These are phyloP conservation scores for Allomyces macrogynus DNA, from an alignment of 192 early-diverging fungal genomes.

Conservation along the genomic window DNA sequence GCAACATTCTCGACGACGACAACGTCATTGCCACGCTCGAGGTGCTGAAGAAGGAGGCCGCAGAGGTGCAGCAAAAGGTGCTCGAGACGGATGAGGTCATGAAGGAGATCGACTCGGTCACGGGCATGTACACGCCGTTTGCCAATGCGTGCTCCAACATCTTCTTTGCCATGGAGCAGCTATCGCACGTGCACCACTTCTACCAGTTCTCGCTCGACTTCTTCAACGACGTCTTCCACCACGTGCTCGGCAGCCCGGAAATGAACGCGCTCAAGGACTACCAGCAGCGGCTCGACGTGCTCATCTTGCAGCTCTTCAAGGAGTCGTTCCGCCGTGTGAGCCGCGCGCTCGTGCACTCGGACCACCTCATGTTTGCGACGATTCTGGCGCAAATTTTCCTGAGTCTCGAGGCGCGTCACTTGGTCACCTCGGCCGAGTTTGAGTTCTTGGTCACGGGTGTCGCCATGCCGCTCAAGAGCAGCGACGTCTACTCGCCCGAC, in stretches of 20 bases:
- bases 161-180: conserved; percentile 94
- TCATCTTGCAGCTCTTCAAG: conserved; percentile 65
- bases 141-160: conserved; percentile 78
- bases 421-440: conserved; percentile 26
- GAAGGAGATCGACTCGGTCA: conserved; percentile 87
- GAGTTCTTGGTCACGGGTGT: conserved; percentile 47
- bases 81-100: conserved; percentile 85
- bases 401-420: neutral
- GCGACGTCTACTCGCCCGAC: conserved; percentile 12
- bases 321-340: conserved; percentile 61
- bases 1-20: conserved; percentile 96
- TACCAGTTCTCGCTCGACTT: conserved; percentile 98
- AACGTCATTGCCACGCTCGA: conserved; percentile 83
- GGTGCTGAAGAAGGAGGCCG: conserved; percentile 86
- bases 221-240: conserved; percentile 81
- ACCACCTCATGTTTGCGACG: conserved; percentile 74
- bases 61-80: conserved; percentile 78
- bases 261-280: conserved; percentile 43
- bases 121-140: conserved; percentile 70
- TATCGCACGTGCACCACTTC: conserved; percentile 70
- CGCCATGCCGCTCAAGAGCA: conserved; percentile 1
- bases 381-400: conserved; percentile 55
- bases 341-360: conserved; percentile 70
- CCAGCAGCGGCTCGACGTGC: conserved; percentile 42
- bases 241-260: conserved; percentile 51